Conservation (phyloP, 2,329 filamentous ascomycete species). For the Colletotrichum abscissum region DNA sequence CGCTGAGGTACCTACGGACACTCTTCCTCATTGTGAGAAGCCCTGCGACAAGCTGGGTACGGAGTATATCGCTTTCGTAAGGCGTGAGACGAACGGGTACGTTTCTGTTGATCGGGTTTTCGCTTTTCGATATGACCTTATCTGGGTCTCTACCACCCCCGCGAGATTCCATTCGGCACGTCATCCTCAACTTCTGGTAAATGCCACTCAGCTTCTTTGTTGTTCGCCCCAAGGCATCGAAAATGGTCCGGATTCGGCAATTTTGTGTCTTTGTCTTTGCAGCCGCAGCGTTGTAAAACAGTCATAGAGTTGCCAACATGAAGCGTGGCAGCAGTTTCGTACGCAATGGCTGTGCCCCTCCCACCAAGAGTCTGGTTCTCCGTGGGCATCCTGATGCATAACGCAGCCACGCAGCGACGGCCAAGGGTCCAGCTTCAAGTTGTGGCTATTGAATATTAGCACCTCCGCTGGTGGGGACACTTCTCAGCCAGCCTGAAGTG, state of each 20-base stretch:
- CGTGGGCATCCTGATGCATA: not conserved
- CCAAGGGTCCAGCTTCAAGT: not conserved
- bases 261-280: conserved; percentile 1
- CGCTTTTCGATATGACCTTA: not conserved
- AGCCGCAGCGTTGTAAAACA: not conserved
- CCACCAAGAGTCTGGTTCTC: not conserved
- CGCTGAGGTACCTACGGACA: not conserved
- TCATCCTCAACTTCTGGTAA: not conserved
- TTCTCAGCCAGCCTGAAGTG: conserved; percentile 14
- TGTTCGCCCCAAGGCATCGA: not conserved
- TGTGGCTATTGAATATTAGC: conserved; percentile 13
- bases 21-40: conserved; percentile 8
- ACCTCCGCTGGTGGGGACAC: not conserved
- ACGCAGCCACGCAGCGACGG: conserved; percentile 1
- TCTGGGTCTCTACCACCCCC: not conserved
- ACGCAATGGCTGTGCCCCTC: not conserved
- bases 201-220: not conserved
- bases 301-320: not conserved
- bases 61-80: not conserved
- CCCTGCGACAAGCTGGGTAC: conserved; percentile 2
- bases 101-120: conserved; percentile 1
- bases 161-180: not conserved
- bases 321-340: not conserved
- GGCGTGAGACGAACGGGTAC: not conserved
- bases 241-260: not conserved